These are phyloP conservation scores for Annona cherimola DNA, from an alignment of 164 flowering plant genomes.

Conservation along the genomic window DNA sequence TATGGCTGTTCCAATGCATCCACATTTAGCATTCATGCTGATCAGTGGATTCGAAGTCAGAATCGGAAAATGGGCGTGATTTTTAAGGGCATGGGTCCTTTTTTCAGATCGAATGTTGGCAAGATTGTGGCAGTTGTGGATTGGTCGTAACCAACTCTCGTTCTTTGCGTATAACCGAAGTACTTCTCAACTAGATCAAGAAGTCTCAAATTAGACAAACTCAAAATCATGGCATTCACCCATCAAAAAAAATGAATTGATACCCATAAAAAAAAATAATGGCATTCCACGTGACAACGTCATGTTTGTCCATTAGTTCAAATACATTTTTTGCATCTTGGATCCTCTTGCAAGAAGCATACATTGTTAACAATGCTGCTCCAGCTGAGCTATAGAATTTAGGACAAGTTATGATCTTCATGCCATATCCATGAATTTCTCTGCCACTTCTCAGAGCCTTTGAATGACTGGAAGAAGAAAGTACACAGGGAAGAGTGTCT, in stretches of 20 bases:
- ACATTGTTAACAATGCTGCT: slow-evolving; percentile 43
- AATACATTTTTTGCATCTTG: slow-evolving; percentile 33
- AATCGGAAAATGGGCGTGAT: slow-evolving; percentile 13
- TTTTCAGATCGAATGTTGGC: slow-evolving; percentile 36
- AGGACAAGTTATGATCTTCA: slow-evolving; percentile 13
- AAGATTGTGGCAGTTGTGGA: slow-evolving; percentile 40
- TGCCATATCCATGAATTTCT: slow-evolving; percentile 49
- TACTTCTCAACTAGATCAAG: slow-evolving; percentile 28
- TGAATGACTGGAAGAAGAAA: slow-evolving; percentile 36
- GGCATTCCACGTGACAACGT: slow-evolving; percentile 59
- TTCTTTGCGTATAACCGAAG: slow-evolving; percentile 37
- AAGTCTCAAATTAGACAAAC: slow-evolving; percentile 27
- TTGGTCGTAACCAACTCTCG: slow-evolving; percentile 29
- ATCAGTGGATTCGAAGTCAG: slow-evolving; percentile 42
- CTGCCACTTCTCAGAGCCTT: slow-evolving; percentile 27
- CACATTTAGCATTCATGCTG: slow-evolving; percentile 50
- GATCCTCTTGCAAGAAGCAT: slow-evolving; percentile 27
- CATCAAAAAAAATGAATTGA: no score
- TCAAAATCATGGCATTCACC: slow-evolving; percentile 61
- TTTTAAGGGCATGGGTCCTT: slow-evolving; percentile 37
- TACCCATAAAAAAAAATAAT: no score
- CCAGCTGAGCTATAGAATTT: slow-evolving; percentile 40
- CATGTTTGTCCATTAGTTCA: slow-evolving; percentile 38
- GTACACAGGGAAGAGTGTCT: slow-evolving; percentile 40
- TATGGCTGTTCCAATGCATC: slow-evolving; percentile 32